These are phyloP conservation scores for Colletotrichum sansevieriae DNA, from an alignment of 2,329 filamentous ascomycete species.

Conservation along the genomic window DNA sequence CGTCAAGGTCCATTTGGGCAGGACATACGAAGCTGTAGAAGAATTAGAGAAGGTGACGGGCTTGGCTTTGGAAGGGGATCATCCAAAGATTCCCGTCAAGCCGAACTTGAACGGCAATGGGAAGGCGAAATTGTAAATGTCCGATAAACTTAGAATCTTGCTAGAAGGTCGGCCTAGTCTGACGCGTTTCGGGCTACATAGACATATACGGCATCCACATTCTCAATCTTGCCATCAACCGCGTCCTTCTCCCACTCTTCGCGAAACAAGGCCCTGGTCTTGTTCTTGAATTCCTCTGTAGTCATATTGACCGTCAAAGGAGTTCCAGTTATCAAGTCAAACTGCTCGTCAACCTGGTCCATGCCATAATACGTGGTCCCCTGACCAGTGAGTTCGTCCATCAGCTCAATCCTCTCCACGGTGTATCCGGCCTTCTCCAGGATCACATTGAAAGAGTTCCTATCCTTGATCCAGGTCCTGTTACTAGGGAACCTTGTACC, in stretches of 20 bases:
- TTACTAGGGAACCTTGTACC: too few relatives aligned
- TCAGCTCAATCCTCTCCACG: too few relatives aligned
- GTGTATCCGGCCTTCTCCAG: too few relatives aligned
- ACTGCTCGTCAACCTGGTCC: slow-evolving; percentile 48
- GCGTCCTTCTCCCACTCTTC: slow-evolving; percentile 49
- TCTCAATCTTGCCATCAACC: slow-evolving; percentile 48
- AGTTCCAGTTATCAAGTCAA: slow-evolving; percentile 45
- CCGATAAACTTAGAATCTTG: background rate
- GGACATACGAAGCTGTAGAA: slow-evolving; percentile 83
- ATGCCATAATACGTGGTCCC: slow-evolving; percentile 44
- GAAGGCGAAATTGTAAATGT: slow-evolving; percentile 59
- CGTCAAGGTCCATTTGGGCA: slow-evolving; percentile 86
- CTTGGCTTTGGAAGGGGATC: slow-evolving; percentile 69
- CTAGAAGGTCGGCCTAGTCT: background rate
- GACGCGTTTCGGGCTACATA: slow-evolving; percentile 47
- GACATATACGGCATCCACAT: slow-evolving; percentile 48
- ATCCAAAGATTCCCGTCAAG: slow-evolving; percentile 63
- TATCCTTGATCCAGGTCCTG: too few relatives aligned
- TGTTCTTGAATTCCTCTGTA: slow-evolving; percentile 44
- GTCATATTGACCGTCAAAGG: slow-evolving; percentile 42
- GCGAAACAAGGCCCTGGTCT: slow-evolving; percentile 46
- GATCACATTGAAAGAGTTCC: too few relatives aligned
- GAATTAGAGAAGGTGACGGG: slow-evolving; percentile 83
- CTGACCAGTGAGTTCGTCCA: slow-evolving; percentile 45
- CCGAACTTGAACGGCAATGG: slow-evolving; percentile 51